phyloP scores from a whole-genome alignment of 768 basidiomycete species.

The Rhodotorula graminis region DNA sequence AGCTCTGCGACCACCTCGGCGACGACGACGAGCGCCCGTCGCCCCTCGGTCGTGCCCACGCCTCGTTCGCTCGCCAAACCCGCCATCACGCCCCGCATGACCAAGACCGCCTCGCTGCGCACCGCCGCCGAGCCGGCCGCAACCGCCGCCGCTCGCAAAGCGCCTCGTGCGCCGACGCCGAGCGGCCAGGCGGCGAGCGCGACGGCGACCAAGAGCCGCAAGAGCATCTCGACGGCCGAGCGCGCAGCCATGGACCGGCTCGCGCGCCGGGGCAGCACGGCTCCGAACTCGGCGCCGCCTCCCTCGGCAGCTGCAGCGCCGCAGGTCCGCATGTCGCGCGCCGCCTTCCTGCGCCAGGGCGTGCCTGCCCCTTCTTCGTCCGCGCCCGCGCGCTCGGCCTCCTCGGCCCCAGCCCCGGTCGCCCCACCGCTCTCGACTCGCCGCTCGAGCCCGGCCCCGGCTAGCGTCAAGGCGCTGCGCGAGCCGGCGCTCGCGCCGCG shows the following conservation, averaged over 20 bases:
- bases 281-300: background rate
- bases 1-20: background rate
- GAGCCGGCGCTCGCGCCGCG: slow-evolving; percentile 16
- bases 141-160: background rate
- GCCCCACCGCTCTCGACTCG: background rate
- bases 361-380: background rate
- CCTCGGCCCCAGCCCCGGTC: background rate
- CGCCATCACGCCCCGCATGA: slow-evolving; percentile 19
- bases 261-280: background rate
- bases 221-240: slow-evolving; percentile 29
- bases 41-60: background rate
- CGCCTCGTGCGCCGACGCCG: background rate
- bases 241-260: slow-evolving; percentile 22
- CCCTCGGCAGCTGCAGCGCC: background rate
- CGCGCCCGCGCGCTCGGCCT: background rate
- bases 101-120: slow-evolving; percentile 13
- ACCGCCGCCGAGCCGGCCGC: background rate
- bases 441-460: background rate
- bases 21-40: background rate
- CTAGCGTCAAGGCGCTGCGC: slow-evolving; percentile 4
- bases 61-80: slow-evolving; percentile 23
- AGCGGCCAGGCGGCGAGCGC: background rate
- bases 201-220: background rate
- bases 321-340: slow-evolving; percentile 20
- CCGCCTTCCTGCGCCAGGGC: slow-evolving; percentile 16